Evolutionary conservation across 306 rosid genomes (phyloP).

Genomic region (Medicago arabica): DNA sequence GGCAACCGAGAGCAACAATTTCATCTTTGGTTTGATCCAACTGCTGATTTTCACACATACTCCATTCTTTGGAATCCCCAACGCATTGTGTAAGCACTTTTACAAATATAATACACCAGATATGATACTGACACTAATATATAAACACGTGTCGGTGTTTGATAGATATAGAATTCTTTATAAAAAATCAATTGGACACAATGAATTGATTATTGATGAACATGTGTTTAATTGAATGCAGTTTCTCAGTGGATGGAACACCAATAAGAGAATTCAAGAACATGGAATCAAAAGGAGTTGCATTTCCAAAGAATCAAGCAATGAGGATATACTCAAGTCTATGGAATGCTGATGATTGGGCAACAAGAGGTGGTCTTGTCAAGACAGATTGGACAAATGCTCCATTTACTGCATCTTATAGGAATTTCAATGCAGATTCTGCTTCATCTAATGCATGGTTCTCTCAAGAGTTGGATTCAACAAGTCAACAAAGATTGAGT

Average conservation of each 20-base stretch:
- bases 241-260: slow-evolving; percentile 70
- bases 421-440: slow-evolving; percentile 53
- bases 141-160: no score
- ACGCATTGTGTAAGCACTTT: slow-evolving; percentile 54
- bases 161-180: no score
- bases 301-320: slow-evolving; percentile 62
- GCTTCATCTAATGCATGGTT: slow-evolving; percentile 54
- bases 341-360: slow-evolving; percentile 92
- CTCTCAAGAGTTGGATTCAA: slow-evolving; percentile 50
- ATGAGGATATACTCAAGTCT: slow-evolving; percentile 70
- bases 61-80: slow-evolving; percentile 78
- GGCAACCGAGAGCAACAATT: slow-evolving; percentile 77
- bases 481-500: slow-evolving; percentile 43
- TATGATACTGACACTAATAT: no score
- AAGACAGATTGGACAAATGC: slow-evolving; percentile 73
- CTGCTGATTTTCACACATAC: slow-evolving; percentile 68
- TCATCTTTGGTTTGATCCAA: slow-evolving; percentile 81
- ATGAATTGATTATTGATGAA: not conserved
- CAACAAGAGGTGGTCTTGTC: slow-evolving; percentile 78
- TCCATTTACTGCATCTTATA: slow-evolving; percentile 66
- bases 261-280: slow-evolving; percentile 83
- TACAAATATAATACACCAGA: not conserved
- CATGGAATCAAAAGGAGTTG: slow-evolving; percentile 57
- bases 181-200: no score
- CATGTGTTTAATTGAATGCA: slow-evolving; percentile 32